Conservation (phyloP, 208 protist species). For the Balamuthia mandrillaris region DNA sequence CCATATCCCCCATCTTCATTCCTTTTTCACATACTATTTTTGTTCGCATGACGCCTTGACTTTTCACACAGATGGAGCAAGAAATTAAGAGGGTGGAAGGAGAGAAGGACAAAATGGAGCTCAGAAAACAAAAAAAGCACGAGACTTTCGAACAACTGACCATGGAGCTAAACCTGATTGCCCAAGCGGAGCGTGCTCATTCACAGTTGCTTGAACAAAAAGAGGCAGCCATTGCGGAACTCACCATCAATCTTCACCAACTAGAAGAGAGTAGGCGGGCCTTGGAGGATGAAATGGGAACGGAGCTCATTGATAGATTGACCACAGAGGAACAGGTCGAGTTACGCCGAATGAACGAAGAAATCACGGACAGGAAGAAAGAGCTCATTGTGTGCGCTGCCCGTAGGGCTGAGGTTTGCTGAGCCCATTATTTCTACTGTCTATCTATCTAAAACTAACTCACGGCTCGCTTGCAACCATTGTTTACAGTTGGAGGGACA, state of each 20-base stretch:
- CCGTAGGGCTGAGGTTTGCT: conserved; percentile 42
- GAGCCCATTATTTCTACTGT: not conserved
- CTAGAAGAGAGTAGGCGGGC: conserved; percentile 10
- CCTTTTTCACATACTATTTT: too few species aligned
- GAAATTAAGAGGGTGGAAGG: not conserved
- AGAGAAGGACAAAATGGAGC: conserved; percentile 38
- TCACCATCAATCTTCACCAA: not conserved
- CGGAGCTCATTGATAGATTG: not conserved
- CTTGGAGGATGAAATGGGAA: conserved; percentile 47
- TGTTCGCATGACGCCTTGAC: too few species aligned
- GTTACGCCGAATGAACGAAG: not conserved
- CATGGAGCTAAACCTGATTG: conserved; percentile 17
- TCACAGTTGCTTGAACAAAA: not conserved
- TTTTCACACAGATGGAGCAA: conserved; percentile 35
- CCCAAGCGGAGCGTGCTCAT: not conserved
- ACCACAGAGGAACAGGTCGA: not conserved
- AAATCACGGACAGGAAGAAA: conserved; percentile 30
- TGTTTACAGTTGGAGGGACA: conserved; percentile 5
- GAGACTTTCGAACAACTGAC: conserved; percentile 3
- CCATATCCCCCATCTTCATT: too few species aligned
- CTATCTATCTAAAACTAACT: too few species aligned
- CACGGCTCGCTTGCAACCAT: not conserved
- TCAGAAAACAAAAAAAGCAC: not conserved
- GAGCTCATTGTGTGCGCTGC: not conserved
- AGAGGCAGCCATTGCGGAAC: not conserved